A percentile compares a stretch with the other conserved stretches of the same genome.
These are phyloP conservation scores for Puccinia coronata DNA, from an alignment of 1,284 basidiomycete species.

Conservation along the genomic window DNA sequence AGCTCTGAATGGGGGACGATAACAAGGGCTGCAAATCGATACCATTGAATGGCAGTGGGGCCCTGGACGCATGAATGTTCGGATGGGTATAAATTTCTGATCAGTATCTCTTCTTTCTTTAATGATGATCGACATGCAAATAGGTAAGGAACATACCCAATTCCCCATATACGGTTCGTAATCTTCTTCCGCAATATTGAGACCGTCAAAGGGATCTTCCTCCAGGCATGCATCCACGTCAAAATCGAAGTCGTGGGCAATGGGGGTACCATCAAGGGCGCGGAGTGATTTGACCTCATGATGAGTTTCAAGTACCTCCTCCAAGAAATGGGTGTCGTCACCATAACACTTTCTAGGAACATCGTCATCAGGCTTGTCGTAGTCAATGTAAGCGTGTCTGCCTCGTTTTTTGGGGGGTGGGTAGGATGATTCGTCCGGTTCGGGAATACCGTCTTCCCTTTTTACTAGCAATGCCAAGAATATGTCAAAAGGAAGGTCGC, in stretches of 20 bases:
- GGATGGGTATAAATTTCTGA: too few species aligned
- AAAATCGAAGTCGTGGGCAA: not conserved
- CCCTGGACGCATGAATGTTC: not conserved
- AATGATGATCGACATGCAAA: too few species aligned
- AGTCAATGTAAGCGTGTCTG: too few species aligned
- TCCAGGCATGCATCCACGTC: not conserved
- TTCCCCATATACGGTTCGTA: not conserved
- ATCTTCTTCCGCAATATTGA: not conserved
- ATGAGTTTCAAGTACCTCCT: not conserved
- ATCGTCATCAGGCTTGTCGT: too few species aligned
- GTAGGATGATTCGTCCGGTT: too few species aligned
- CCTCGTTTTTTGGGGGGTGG: too few species aligned
- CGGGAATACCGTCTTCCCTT: not conserved
- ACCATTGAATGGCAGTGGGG: slow-evolving; percentile 6
- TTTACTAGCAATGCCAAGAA: not conserved
- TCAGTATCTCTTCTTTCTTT: not conserved
- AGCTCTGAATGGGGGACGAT: not conserved
- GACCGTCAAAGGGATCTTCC: not conserved
- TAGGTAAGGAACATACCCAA: not conserved
- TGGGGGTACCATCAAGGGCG: slow-evolving; percentile 2
- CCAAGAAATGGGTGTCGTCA: not conserved
- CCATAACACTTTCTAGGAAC: too few species aligned
- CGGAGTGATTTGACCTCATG: not conserved
- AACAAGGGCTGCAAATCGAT: not conserved
- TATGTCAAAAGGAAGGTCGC: slow-evolving; percentile 7